phyloP scores from a whole-genome alignment of 108 stramenopile genomes.

The Discostella pseudostelligera region DNA sequence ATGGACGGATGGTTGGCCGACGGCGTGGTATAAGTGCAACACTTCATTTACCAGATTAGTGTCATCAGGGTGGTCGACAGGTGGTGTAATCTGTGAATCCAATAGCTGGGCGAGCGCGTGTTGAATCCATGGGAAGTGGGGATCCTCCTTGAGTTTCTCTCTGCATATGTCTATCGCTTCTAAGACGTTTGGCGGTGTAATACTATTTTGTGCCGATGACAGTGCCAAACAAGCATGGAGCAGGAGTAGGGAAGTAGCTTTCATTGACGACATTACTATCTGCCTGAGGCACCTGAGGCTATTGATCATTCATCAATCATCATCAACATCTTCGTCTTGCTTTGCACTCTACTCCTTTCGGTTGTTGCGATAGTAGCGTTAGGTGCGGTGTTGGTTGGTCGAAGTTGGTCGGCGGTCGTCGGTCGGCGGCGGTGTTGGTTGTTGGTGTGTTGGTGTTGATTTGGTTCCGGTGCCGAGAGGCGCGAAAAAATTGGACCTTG shows the following conservation, averaged over 20 bases:
- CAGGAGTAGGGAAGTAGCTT: background rate
- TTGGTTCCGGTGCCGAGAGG: no score
- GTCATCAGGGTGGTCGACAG: slow-evolving; percentile 5
- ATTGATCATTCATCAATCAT: no score
- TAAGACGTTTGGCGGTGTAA: slow-evolving; percentile 12
- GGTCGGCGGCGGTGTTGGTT: no score
- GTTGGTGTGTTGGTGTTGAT: no score
- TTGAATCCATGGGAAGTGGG: slow-evolving; percentile 22
- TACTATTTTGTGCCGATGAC: slow-evolving; percentile 14
- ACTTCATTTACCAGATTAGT: slow-evolving; percentile 5
- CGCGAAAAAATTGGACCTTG: no score
- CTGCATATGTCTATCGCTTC: slow-evolving; percentile 25
- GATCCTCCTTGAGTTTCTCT: slow-evolving; percentile 29
- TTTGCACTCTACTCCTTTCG: no score
- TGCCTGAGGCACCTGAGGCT: no score
- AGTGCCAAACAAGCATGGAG: slow-evolving; percentile 2
- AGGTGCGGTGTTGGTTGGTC: no score
- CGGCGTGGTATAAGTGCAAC: slow-evolving; percentile 11
- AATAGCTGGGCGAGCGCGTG: slow-evolving; percentile 27
- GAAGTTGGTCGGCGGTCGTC: no score
- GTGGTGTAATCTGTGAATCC: slow-evolving; percentile 12
- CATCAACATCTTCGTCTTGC: no score
- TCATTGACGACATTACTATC: background rate
- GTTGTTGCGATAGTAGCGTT: no score
- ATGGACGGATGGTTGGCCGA: slow-evolving; percentile 11